Evolutionary conservation across 257 asterid species (phyloP), one percentile per base, ranked within the genome.

Genomic region (Avicennia marina): DNA sequence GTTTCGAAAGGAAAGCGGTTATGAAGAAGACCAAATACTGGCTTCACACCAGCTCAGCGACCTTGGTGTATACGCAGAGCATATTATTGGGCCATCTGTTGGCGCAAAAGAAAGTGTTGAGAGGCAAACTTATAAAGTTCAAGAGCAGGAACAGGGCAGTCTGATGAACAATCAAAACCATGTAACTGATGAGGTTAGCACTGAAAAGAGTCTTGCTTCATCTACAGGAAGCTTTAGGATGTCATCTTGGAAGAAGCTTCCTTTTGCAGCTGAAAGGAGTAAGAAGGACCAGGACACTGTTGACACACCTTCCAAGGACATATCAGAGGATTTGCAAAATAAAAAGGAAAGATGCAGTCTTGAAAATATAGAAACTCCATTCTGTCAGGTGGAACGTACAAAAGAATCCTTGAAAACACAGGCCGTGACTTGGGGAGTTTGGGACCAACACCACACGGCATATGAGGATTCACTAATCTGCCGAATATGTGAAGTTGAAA

Each of bases 181-280:
- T 51, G 75, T 39, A 64, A 65, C 67, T 45, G 96, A 83, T 68
- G 97, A 86, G 66, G 82, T 73, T 54, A 66, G 68, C 80, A 74
- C 91, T 41, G 89, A 89, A 50, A 93, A 72, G 60, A 84, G 82
- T 74, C 75, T 66, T 62, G 78, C 87, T 66, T 80, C 97, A 11
- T 61, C 90, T 29, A 42, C 90, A 33, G 96, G 94, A 52, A 84
- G 94, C 79, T 81, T 73, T 63, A 80, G 72, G 77, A 93, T 93
- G 98, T 89, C 98, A 47, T 88, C 97, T 13, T 93, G 98, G 98
- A 93, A 84, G 79, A 93, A 81, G 67, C 88, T 93, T 75, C 97
- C 98, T 54, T 84, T 91, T 58, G 66, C 76, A 59, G 84, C 91
- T 50, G 87, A 76, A 65, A 89, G 57, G 61, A 79, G 68, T 58